Conservation (phyloP, 228 moss, liverwort and hornwort genomes). For the Sphagnum magellanicum region DNA sequence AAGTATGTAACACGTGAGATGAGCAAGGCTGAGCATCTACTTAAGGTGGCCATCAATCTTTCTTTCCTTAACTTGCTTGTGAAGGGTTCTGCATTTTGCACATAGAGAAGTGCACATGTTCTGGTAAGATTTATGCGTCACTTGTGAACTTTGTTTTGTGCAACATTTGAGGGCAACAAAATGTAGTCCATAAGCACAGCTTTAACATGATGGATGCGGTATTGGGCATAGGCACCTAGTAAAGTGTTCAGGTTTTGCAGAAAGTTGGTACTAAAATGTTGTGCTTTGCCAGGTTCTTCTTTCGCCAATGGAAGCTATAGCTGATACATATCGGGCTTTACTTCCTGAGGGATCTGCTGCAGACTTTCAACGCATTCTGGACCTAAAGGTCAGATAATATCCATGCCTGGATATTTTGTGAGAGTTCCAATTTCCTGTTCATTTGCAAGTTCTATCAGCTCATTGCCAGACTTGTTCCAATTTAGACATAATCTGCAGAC, state of each 20-base stretch:
- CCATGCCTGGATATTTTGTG: background rate
- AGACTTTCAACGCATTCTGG: conserved; percentile 94
- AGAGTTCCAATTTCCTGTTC: background rate
- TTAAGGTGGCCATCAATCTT: conserved; percentile 51
- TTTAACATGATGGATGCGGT: too few species aligned
- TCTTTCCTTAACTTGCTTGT: too few species aligned
- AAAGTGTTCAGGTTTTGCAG: background rate
- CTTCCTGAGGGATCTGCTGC: conserved; percentile 89
- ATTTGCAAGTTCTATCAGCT: too few species aligned
- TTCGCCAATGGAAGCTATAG: conserved; percentile 98
- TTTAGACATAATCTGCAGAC: too few species aligned
- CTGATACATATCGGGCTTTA: conserved; percentile 94
- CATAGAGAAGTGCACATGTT: too few species aligned
- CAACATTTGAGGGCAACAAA: too few species aligned
- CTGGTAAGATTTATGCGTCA: too few species aligned
- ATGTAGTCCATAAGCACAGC: too few species aligned
- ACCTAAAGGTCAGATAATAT: conserved; percentile 65
- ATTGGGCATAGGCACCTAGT: too few species aligned
- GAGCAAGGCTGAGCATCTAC: conserved; percentile 96
- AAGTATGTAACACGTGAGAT: conserved; percentile 97
- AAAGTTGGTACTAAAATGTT: background rate
- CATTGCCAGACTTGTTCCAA: too few species aligned
- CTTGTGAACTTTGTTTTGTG: too few species aligned
- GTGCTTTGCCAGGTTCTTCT: conserved; percentile 59
- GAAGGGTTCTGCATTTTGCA: too few species aligned